Evolutionary conservation across 2,329 filamentous ascomycete species (phyloP), one percentile per base, ranked within the genome.

Genomic region (Fusarium avenaceum): DNA sequence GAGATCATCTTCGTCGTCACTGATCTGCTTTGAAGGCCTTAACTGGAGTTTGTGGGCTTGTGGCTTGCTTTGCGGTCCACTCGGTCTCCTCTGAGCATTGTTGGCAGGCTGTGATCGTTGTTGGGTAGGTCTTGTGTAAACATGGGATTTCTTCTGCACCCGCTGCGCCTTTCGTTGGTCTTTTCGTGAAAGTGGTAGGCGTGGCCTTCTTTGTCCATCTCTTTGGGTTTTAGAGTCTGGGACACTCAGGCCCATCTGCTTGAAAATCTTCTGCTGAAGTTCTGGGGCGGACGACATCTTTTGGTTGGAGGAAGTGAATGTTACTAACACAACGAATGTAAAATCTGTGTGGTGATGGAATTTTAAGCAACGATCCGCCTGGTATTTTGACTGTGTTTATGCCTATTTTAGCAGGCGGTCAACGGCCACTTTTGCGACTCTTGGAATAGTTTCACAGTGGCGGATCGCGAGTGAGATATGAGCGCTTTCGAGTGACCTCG

Each of bases 121-220:
- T 44, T 59, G 52, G 19, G 63, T 44, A 20, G 69, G 52, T 20
- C 72, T 72, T 13, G 73, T 60, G 45, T 74, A 72, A n/a, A 76
- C 71, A 15, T 81, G 81, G 28, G 77, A 73, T 76, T 87, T 91
- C 76, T 89, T 91, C 71, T 87, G 82, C 22, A 82, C 80, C 55
- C 91, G 85, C 71, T 91, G 87, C 17, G 85, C 85, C 75, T 90
- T 92, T 57, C 92, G 86, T 60, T 87, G 85, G 54, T 91, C 89
- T 80, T 92, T 92, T 69, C 90, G 84, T 17, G 72, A 73, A 17
- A 58, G 43, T 22, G 66, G 63, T 53, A 51, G 64, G 45, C 68
- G 64, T 57, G 70, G 57, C 57, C 73, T 49, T 14, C 24, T 44
- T 38, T 26, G 43, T 32, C 61, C 54, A 15, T 64, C 63, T 44